Conservation (phyloP, 306 rosid genomes). For the Aeschynomene evenia region DNA sequence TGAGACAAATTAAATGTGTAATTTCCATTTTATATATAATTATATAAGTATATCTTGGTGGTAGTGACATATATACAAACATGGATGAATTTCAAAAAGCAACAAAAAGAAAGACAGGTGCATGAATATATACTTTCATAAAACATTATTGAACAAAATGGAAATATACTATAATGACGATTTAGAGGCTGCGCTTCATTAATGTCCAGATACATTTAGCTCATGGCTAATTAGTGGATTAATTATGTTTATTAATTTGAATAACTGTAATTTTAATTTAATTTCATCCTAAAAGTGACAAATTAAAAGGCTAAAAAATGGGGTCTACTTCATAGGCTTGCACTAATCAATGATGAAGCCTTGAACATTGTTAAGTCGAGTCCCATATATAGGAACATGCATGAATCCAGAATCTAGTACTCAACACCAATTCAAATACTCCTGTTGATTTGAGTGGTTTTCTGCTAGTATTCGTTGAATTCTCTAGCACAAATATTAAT, state of each 20-base stretch:
- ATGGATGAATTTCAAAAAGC: background rate
- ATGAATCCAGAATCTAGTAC: background rate
- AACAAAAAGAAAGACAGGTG: background rate
- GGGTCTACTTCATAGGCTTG: background rate
- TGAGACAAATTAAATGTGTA: background rate
- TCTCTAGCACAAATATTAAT: background rate
- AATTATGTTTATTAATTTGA: background rate
- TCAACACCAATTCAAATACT: background rate
- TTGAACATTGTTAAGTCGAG: background rate
- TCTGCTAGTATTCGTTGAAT: background rate
- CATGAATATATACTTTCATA: background rate
- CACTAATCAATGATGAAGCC: background rate
- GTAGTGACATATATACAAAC: background rate
- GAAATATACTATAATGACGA: background rate
- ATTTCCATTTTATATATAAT: background rate
- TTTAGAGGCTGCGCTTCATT: slow-evolving; percentile 4
- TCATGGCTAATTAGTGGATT: background rate
- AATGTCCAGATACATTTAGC: slow-evolving; percentile 24
- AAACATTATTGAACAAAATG: background rate
- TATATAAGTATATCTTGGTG: too few relatives aligned
- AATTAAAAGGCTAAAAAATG: background rate
- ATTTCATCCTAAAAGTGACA: background rate
- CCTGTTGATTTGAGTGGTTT: background rate
- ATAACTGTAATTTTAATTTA: background rate
- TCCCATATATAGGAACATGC: background rate